Base-by-base conservation (phyloP, 257 asterid species). In the Parsonsia alboflavescens region DNA sequence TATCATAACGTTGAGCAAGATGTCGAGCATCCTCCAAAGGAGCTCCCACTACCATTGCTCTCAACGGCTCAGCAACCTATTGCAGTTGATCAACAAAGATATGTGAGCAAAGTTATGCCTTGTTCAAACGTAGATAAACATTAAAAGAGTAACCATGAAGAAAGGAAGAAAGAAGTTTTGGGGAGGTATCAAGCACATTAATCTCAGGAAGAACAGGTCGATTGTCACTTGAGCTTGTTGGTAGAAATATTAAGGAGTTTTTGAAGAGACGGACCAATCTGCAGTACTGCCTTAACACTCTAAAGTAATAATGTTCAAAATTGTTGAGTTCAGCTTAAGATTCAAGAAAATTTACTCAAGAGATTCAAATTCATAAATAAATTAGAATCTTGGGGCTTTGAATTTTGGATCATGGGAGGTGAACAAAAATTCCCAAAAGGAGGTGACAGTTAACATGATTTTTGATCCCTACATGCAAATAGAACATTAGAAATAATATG, bases 21-120 rank as follows among this genome's bases (percentile, higher is more conserved):
- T 92, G 99, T 59, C 99, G 96, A 84, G 99, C 99, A 89, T 95
- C 98, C 82, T 95, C 99, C 72, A 95, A 73, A 74, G 99, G 98
- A 83, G 99, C 98, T 80, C 99, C 99, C 94, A 90, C 83, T 76
- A 95, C 99, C 99, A 95, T 92, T 48, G 98, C 89, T 86, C 99
- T 89, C 82, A 95, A 83, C 71, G 99, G 98, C 86, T 95, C 96
- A 7, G 99, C 98, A 54, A 94, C 96, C 99, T 94, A 50, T 11
- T 53, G 41, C 36, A 70, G 22, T 70, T 24, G 30, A 12, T 7
- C 26, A 6, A 65, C 9, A 45, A 65, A 65, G 21, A 11, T 33
- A 28, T 30, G 39, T 16, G 17, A 39, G 13, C 22, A 65, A 36
- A 65, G 70, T 39, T 19, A 65, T 17, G 24, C 50, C 50, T 36